Percentiles rank a stretch among this genome's conserved stretches.
Conservation (phyloP, 805 yeast species). For the Trichomonascus vanleenenianus region DNA sequence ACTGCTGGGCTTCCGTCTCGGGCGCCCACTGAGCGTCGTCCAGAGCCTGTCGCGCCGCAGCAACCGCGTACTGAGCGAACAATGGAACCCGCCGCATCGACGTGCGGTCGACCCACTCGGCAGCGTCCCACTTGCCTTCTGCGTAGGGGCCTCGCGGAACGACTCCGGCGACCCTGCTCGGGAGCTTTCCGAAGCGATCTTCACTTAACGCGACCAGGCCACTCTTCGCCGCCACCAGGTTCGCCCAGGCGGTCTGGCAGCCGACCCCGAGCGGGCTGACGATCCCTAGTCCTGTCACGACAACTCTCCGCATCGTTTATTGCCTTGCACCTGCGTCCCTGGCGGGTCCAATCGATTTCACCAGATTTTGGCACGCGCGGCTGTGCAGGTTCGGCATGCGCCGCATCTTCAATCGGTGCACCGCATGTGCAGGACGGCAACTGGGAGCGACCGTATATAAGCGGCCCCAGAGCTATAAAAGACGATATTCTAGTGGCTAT, state of each 20-base stretch:
- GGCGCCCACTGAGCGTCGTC: conserved; percentile 54
- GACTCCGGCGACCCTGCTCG: conserved; percentile 68
- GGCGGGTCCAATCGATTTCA: no score
- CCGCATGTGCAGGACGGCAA: no score
- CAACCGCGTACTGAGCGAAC: conserved; percentile 72
- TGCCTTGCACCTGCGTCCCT: no score
- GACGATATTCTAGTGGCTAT: no score
- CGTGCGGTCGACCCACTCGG: conserved; percentile 40
- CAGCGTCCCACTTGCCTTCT: conserved; percentile 45
- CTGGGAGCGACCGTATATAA: no score
- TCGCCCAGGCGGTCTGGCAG: conserved; percentile 27
- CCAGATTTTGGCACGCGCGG: no score
- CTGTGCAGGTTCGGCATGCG: no score
- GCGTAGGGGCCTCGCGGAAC: conserved; percentile 45
- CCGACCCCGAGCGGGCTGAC: conserved; percentile 81
- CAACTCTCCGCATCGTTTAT: conserved; percentile 63
- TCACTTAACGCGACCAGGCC: conserved; percentile 37
- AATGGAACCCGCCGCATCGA: conserved; percentile 58
- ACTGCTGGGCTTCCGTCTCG: conserved; percentile 20
- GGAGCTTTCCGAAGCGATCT: conserved; percentile 44
- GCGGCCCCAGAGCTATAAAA: no score
- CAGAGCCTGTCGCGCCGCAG: conserved; percentile 72
- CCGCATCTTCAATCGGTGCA: no score
- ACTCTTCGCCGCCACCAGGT: conserved; percentile 26
- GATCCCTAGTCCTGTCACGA: conserved; percentile 85